phyloP scores from a whole-genome alignment of 805 yeast genomes.

The Torulaspora gathmanii region DNA sequence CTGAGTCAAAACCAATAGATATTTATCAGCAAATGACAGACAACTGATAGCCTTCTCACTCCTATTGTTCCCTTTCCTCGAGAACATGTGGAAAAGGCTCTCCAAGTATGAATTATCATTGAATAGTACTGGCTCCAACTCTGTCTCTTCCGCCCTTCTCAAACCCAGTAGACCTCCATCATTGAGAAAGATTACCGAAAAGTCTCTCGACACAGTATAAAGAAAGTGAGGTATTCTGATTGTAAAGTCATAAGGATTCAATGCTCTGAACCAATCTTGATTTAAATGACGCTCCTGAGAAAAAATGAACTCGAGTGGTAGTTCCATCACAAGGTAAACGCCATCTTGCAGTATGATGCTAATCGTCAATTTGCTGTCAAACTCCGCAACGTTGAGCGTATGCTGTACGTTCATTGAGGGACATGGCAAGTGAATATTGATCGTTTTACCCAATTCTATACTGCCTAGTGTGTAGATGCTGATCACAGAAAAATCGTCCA shows the following conservation, averaged over 20 bases:
- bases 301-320: conserved; percentile 27
- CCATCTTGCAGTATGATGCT: conserved; percentile 30
- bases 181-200: conserved; percentile 53
- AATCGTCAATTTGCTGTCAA: conserved; percentile 13
- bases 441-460: conserved; percentile 19
- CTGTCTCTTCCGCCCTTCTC: conserved; percentile 20
- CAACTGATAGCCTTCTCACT: conserved; percentile 26
- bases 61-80: conserved; percentile 12
- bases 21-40: conserved; percentile 17
- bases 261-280: conserved; percentile 58
- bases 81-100: conserved; percentile 33
- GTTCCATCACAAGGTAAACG: conserved; percentile 16
- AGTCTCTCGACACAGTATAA: conserved; percentile 42
- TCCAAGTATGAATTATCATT: conserved; percentile 49
- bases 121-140: conserved; percentile 46
- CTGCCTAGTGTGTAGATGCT: conserved; percentile 26
- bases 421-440: conserved; percentile 26
- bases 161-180: conserved; percentile 77
- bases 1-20: conserved; percentile 28
- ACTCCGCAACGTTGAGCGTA: conserved; percentile 19
- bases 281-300: conserved; percentile 7
- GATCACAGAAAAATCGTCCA: conserved; percentile 18
- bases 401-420: conserved; percentile 25
- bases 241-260: conserved; percentile 63
- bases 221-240: conserved; percentile 52